phyloP scores from a whole-genome alignment of 2,329 filamentous ascomycete species.

The Aspergillus ibericus region DNA sequence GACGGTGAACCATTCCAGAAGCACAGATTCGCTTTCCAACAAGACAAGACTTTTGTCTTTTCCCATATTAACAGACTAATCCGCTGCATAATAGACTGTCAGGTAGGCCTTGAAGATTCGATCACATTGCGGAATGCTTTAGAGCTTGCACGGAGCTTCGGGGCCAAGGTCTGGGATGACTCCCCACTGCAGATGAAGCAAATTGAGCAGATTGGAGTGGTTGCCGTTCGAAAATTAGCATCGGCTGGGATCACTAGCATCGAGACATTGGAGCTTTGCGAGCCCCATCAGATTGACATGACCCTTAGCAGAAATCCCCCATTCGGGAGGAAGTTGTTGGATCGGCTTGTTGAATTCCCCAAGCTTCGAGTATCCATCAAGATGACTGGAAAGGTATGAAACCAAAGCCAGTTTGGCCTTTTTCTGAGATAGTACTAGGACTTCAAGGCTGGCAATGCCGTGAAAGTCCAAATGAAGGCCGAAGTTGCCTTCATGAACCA shows the following conservation, averaged over 20 bases:
- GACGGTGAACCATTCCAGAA: constrained; percentile 58
- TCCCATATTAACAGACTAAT: constrained; percentile 68
- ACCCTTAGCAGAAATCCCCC: constrained; percentile 77
- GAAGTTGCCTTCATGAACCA: constrained; percentile 72
- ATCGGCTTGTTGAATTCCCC: constrained; percentile 69
- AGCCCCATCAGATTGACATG: constrained; percentile 73
- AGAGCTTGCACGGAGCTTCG: constrained; percentile 74
- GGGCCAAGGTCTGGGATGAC: constrained; percentile 78
- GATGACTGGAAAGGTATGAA: constrained; percentile 47
- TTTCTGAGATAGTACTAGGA: constrained; percentile 28
- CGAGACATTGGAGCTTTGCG: constrained; percentile 65
- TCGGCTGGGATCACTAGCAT: constrained; percentile 70
- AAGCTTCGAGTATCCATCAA: constrained; percentile 59
- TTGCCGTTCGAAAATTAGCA: constrained; percentile 71
- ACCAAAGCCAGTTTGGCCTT: constrained; percentile 27
- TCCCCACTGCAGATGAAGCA: constrained; percentile 79
- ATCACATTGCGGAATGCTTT: constrained; percentile 67
- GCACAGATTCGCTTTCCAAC: constrained; percentile 57
- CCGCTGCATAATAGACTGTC: constrained; percentile 75
- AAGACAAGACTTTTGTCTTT: constrained; percentile 65
- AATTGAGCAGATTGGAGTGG: constrained; percentile 73
- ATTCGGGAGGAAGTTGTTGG: constrained; percentile 70
- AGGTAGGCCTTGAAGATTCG: constrained; percentile 63
- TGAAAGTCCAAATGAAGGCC: constrained; percentile 63
- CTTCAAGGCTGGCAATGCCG: constrained; percentile 41